Evolutionary conservation across 2,329 filamentous ascomycete genomes (phyloP).

Genomic region (Colletotrichum sp.): DNA sequence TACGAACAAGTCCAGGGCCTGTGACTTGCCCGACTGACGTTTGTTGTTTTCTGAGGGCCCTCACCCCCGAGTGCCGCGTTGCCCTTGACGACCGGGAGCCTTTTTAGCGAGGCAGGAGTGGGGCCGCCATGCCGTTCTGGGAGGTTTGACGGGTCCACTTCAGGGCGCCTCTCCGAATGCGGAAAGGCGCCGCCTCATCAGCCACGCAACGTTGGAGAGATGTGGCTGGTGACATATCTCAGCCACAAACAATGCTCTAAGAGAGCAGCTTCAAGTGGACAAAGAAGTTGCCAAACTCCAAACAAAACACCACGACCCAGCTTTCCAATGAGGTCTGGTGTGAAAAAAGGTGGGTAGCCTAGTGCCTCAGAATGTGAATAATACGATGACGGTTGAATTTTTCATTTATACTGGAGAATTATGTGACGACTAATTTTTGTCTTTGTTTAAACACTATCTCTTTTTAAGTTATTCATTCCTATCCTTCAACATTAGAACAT

Average conservation of each 20-base stretch:
- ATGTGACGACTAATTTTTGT: background rate
- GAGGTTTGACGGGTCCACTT: too few relatives aligned
- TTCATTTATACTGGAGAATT: background rate
- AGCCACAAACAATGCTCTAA: slow-evolving; percentile 13
- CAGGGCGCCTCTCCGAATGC: background rate
- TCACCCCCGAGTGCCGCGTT: slow-evolving; percentile 4
- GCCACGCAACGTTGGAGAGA: background rate
- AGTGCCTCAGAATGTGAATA: background rate
- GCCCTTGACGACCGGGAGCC: slow-evolving; percentile 21
- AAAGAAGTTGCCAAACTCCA: background rate
- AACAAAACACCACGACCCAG: background rate
- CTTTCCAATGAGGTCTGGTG: background rate
- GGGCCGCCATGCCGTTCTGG: background rate
- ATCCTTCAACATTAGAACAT: background rate
- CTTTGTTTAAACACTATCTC: background rate
- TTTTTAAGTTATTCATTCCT: background rate
- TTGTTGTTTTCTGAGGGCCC: slow-evolving; percentile 20
- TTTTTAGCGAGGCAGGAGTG: slow-evolving; percentile 13
- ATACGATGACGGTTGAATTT: background rate
- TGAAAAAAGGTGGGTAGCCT: background rate
- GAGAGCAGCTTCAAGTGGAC: background rate
- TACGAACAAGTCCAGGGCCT: background rate
- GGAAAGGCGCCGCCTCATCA: background rate
- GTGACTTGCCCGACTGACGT: slow-evolving; percentile 14
- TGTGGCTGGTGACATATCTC: background rate